A percentile compares a stretch with the other conserved stretches of the same genome.
phyloP scores from a whole-genome alignment of 2,329 filamentous ascomycete species.

The Stagonosporopsis rhizophila region DNA sequence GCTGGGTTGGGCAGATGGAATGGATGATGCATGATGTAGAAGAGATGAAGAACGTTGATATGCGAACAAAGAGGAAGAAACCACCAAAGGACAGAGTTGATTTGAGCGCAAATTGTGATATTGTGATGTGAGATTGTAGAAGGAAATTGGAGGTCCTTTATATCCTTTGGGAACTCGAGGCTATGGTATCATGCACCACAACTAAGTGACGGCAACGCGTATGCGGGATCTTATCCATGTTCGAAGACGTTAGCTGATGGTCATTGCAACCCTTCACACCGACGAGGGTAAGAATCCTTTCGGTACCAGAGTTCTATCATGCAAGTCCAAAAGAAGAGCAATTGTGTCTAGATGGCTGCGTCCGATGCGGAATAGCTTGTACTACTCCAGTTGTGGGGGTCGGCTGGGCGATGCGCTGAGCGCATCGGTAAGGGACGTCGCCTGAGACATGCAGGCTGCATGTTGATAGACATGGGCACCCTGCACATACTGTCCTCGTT shows the following conservation, averaged over 20 bases:
- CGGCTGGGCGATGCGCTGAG: conserved; percentile 14
- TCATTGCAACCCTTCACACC: conserved; percentile 17
- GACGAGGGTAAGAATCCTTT: conserved; percentile 16
- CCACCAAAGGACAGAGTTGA: conserved; percentile 14
- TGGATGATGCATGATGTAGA: conserved; percentile 14
- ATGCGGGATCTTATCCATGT: conserved; percentile 19
- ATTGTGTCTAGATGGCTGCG: conserved; percentile 13
- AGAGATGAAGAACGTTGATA: background rate
- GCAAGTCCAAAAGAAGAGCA: conserved; percentile 14
- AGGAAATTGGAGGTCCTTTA: conserved; percentile 13
- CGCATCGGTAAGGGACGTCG: conserved; percentile 23
- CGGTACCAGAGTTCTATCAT: conserved; percentile 17
- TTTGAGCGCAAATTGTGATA: conserved; percentile 2
- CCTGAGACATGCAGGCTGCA: conserved; percentile 22
- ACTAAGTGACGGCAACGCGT: conserved; percentile 21
- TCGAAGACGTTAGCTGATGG: conserved; percentile 11
- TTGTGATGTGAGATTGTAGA: background rate
- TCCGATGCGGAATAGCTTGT: conserved; percentile 6
- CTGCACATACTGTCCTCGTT: conserved; percentile 20
- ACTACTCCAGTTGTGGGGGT: conserved; percentile 14
- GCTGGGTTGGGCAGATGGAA: conserved; percentile 20
- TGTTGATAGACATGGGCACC: conserved; percentile 17
- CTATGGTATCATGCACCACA: conserved; percentile 13
- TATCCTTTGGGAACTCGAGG: conserved; percentile 2
- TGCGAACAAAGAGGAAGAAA: conserved; percentile 8